phyloP scores from a whole-genome alignment of 441 rosid genomes.

The Populus tomentosa region DNA sequence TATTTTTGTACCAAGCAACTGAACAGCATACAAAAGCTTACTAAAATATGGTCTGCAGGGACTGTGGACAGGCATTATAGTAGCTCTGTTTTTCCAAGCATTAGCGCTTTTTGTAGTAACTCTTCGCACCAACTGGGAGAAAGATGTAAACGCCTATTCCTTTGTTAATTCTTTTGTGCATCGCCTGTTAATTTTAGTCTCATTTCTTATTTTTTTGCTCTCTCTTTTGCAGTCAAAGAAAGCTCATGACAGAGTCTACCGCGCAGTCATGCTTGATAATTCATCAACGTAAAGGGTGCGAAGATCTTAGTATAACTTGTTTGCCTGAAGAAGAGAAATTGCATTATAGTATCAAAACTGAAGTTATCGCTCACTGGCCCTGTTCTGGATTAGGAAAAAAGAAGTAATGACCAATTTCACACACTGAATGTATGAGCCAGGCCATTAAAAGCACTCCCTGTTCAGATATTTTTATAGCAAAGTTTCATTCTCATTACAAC shows the following conservation, averaged over 20 bases:
- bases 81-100: slow-evolving; percentile 4
- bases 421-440: too few relatives aligned
- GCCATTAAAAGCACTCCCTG: too few relatives aligned
- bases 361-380: too few relatives aligned
- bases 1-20: too few relatives aligned
- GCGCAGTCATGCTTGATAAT: background rate
- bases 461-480: too few relatives aligned
- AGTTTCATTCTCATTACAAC: too few relatives aligned
- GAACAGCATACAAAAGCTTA: too few relatives aligned
- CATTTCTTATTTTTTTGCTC: background rate
- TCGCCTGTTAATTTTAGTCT: background rate
- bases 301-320: too few relatives aligned
- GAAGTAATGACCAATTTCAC: too few relatives aligned
- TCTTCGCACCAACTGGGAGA: slow-evolving; percentile 14
- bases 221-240: slow-evolving; percentile 9
- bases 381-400: too few relatives aligned
- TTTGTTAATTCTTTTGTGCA: background rate
- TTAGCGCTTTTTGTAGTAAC: slow-evolving; percentile 3
- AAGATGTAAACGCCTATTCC: slow-evolving; percentile 6
- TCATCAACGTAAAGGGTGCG: background rate
- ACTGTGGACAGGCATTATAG: slow-evolving; percentile 17
- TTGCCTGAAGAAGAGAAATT: too few relatives aligned
- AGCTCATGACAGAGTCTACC: slow-evolving; percentile 7
- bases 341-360: too few relatives aligned
- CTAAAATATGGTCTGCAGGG: slow-evolving; percentile 6